phyloP scores from a whole-genome alignment of 768 basidiomycete species.

The Phaffia tasmanica region DNA sequence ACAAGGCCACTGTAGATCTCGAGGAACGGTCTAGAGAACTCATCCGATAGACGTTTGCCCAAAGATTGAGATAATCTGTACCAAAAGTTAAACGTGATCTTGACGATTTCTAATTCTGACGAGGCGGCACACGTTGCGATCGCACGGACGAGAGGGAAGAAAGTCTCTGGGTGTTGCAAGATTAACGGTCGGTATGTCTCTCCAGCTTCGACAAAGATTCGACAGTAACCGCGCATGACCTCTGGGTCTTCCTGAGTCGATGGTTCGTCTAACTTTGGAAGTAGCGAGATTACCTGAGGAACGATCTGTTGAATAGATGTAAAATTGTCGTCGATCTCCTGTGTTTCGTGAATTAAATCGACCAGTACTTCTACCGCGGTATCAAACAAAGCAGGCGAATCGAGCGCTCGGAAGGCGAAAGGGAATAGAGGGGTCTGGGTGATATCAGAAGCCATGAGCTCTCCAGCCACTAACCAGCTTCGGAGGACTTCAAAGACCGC shows the following conservation, averaged over 20 bases:
- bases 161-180: conserved; percentile 77
- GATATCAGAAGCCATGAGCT: conserved; percentile 55
- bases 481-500: conserved; percentile 76
- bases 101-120: conserved; percentile 82
- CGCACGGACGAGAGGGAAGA: conserved; percentile 89
- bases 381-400: conserved; percentile 80
- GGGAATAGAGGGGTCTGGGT: conserved; percentile 67
- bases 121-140: conserved; percentile 88
- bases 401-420: conserved; percentile 71
- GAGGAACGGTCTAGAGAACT: conserved; percentile 49
- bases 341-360: conserved; percentile 94
- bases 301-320: conserved; percentile 75
- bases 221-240: conserved; percentile 74
- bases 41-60: conserved; percentile 59
- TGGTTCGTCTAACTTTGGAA: conserved; percentile 46
- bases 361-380: conserved; percentile 81
- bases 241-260: conserved; percentile 67
- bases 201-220: conserved; percentile 92
- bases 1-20: conserved; percentile 77
- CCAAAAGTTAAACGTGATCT: conserved; percentile 98
- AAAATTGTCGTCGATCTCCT: conserved; percentile 92
- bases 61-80: conserved; percentile 87
- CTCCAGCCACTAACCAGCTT: conserved; percentile 80
- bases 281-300: conserved; percentile 67
- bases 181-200: conserved; percentile 87